Percentiles rank a stretch among this genome's conserved stretches.
These are phyloP conservation scores for Yamadazyma siamensis DNA, from an alignment of 1,139 yeast species.

Conservation along the genomic window DNA sequence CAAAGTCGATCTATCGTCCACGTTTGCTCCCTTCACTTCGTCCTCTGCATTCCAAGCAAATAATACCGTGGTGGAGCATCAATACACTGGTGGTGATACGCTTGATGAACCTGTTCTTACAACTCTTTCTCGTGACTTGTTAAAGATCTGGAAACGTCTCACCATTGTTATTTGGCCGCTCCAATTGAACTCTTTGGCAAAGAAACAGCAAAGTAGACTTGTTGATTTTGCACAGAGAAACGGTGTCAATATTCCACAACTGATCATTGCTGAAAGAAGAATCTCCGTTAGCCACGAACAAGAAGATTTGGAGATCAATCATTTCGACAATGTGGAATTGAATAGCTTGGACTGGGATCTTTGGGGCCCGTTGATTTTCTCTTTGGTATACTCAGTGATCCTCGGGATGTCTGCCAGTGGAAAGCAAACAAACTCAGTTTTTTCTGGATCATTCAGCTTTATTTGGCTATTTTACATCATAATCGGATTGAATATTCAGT, in stretches of 20 bases:
- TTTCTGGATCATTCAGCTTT: constrained; percentile 47
- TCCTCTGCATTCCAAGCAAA: constrained; percentile 29
- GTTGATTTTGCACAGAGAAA: constrained; percentile 42
- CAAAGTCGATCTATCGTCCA: constrained; percentile 37
- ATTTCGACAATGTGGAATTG: constrained; percentile 18
- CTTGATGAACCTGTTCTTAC: constrained; percentile 76
- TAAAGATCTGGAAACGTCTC: constrained; percentile 62
- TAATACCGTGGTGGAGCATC: constrained; percentile 63
- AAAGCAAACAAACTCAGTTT: constrained; percentile 40
- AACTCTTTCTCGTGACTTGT: constrained; percentile 66
- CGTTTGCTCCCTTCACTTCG: constrained; percentile 33
- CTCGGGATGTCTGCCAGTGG: constrained; percentile 44
- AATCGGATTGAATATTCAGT: constrained; percentile 67
- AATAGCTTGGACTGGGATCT: constrained; percentile 72
- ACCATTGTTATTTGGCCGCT: constrained; percentile 73
- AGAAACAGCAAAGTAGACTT: constrained; percentile 41
- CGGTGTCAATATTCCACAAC: constrained; percentile 44
- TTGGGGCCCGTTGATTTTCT: constrained; percentile 85
- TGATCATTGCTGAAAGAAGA: constrained; percentile 28
- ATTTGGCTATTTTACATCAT: constrained; percentile 57
- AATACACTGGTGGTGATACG: constrained; percentile 81
- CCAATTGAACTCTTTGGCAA: constrained; percentile 43
- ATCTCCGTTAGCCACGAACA: constrained; percentile 28
- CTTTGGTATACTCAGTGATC: constrained; percentile 58
- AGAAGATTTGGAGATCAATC: constrained; percentile 24